These are phyloP conservation scores for Pythium angustatum DNA, from an alignment of 352 stramenopile species.

Conservation along the genomic window DNA sequence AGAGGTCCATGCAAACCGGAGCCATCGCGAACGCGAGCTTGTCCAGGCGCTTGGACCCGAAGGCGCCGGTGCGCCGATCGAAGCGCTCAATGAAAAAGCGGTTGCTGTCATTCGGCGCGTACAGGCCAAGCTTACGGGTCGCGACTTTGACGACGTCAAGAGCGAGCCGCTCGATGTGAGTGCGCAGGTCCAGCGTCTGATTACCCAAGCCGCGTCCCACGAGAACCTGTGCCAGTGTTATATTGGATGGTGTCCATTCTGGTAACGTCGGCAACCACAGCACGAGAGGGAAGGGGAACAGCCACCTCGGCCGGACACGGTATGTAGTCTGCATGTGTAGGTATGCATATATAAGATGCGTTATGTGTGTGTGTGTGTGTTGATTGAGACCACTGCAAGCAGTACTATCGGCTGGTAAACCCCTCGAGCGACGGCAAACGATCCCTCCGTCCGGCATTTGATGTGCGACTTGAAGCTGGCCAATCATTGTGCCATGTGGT, in stretches of 20 bases:
- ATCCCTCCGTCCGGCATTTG: background rate
- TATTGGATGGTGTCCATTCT: constrained; percentile 97
- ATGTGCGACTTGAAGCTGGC: constrained; percentile 14
- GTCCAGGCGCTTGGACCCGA: constrained; percentile 79
- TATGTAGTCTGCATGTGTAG: background rate
- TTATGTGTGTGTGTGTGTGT: too few relatives aligned
- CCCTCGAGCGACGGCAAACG: background rate
- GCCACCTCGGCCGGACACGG: background rate
- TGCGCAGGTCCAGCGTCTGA: constrained; percentile 95
- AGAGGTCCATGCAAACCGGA: constrained; percentile 74
- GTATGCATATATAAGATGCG: constrained; percentile 2
- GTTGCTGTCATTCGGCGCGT: constrained; percentile 97
- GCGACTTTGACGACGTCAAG: constrained; percentile 92
- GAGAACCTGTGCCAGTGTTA: constrained; percentile 99
- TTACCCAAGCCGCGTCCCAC: constrained; percentile 97
- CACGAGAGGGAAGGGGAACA: background rate
- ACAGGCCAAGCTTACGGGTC: constrained; percentile 98
- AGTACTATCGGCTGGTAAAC: background rate
- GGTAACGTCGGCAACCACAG: constrained; percentile 47
- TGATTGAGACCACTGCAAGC: background rate
- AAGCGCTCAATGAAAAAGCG: constrained; percentile 95
- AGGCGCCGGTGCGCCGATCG: constrained; percentile 69
- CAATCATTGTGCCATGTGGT: background rate
- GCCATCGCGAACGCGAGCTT: constrained; percentile 80
- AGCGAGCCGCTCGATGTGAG: constrained; percentile 73